A percentile compares a stretch with the other conserved stretches of the same genome.
phyloP scores from a whole-genome alignment of 768 basidiomycete species.

The Crucibulum laeve region DNA sequence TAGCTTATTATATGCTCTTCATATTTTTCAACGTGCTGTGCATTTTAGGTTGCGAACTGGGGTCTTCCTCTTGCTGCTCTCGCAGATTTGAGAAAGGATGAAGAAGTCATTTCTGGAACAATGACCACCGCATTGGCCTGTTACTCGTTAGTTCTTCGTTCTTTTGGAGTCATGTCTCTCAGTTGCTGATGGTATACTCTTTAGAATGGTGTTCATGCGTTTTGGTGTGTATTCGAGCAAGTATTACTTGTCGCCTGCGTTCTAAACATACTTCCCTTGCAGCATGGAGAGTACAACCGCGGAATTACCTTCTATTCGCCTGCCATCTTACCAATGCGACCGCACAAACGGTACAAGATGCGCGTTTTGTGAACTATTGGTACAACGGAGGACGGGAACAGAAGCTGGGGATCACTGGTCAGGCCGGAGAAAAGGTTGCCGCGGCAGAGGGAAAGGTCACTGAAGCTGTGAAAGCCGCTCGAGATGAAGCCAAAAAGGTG shows the following conservation, averaged over 20 bases:
- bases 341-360: constrained; percentile 80
- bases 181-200: constrained; percentile 6
- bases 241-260: background rate
- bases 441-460: constrained; percentile 37
- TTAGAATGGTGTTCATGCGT: constrained; percentile 86
- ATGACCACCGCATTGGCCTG: constrained; percentile 89
- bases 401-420: constrained; percentile 39
- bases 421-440: constrained; percentile 12
- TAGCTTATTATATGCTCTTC: constrained; percentile 5
- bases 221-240: constrained; percentile 56
- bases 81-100: constrained; percentile 87
- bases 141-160: constrained; percentile 79
- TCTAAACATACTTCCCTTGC: constrained; percentile 6
- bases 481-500: constrained; percentile 34
- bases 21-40: constrained; percentile 11
- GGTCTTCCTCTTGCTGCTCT: constrained; percentile 94
- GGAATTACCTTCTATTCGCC: constrained; percentile 93
- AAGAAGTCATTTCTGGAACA: constrained; percentile 93
- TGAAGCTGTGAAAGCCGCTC: constrained; percentile 44
- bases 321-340: constrained; percentile 91
- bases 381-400: constrained; percentile 82
- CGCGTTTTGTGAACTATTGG: constrained; percentile 89
- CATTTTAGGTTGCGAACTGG: constrained; percentile 89
- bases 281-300: constrained; percentile 95
- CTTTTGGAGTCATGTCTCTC: constrained; percentile 4